Conservation (phyloP, 805 yeast species). For the Candida saitoana region DNA sequence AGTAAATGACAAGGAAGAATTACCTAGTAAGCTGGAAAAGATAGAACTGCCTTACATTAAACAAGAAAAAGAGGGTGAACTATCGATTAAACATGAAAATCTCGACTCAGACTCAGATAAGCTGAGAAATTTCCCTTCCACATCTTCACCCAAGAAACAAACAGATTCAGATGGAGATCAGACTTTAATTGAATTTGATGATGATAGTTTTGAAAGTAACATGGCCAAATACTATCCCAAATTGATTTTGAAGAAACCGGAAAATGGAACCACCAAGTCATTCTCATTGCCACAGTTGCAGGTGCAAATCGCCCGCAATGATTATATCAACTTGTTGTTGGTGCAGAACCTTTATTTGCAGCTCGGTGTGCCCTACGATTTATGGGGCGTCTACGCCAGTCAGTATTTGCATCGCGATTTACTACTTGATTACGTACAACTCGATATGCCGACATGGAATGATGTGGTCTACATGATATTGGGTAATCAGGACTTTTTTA, state of each 20-base stretch:
- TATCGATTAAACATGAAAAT: too few species aligned
- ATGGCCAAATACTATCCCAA: conserved; percentile 3
- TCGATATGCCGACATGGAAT: conserved; percentile 1
- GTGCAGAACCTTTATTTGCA: conserved; percentile 1
- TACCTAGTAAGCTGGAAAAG: not conserved
- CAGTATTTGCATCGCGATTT: conserved; percentile 1
- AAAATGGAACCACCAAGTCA: not conserved
- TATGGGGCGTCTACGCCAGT: conserved; percentile 4
- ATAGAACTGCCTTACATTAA: too few species aligned
- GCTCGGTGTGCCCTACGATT: conserved; percentile 4
- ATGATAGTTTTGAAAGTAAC: not conserved
- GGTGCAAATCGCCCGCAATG: not conserved
- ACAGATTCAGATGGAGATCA: not conserved
- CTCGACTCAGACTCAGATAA: too few species aligned
- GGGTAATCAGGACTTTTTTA: conserved; percentile 2
- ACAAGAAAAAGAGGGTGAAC: too few species aligned
- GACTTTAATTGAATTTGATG: conserved; percentile 1
- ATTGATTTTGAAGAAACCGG: not conserved
- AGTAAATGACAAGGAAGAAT: not conserved
- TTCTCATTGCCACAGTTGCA: not conserved
- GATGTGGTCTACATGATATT: conserved; percentile 1
- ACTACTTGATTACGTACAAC: not conserved
- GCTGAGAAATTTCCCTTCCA: too few species aligned
- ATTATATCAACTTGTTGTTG: conserved; percentile 1
- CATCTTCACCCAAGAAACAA: not conserved